Base-by-base conservation (phyloP, 257 asterid genomes). In the Petunia secreta region DNA sequence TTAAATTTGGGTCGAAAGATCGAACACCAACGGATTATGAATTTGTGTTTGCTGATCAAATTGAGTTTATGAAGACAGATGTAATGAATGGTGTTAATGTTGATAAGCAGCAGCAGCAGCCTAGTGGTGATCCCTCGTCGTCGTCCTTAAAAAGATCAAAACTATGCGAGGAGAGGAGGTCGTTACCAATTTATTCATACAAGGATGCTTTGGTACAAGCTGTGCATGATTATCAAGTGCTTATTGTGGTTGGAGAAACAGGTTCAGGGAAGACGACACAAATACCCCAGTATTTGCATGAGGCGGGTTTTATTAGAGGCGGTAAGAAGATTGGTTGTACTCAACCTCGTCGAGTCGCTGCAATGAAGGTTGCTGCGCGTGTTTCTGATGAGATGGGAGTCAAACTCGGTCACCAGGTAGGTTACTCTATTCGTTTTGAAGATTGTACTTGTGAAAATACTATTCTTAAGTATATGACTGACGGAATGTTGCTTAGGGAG, bases 261-360 rank as follows among this genome's bases (percentile, higher is more conserved):
- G 98, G 98, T 43, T 95, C 97, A 13, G 99, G 99, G 15, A 95
- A 95, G 90, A 95, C 98, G 37, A 93, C 97, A 0, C 99, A 95
- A 86, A 93, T 93, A 83, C 97, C 99, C 58, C 99, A 95, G 80
- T 93, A 92, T 85, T 97, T 95, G 65, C 98, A 93, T 25, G 99
- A 95, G 87, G 98, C 98, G 36, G 98, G 99, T 75, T 95, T 83
- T 84, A 90, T 94, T 11, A 79, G 85, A 74, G 88, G 82, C 40
- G 98, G 99, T 85, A 92, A 83, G 92, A 96, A 89, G 96, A 88
- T 95, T 79, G 99, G 96, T n/a, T 95, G 98, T 82, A 93, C 99
- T 81, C 99, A 95, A 87, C 97, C 99, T 59, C 94, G 97, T 6
- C 88, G 99, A 79, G 99, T 95, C 69, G 97, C 98, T 50, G 98